A percentile compares a stretch with the other conserved stretches of the same genome.
phyloP scores from a whole-genome alignment of 2,329 filamentous ascomycete genomes.

The Pseudocercospora vitis region DNA sequence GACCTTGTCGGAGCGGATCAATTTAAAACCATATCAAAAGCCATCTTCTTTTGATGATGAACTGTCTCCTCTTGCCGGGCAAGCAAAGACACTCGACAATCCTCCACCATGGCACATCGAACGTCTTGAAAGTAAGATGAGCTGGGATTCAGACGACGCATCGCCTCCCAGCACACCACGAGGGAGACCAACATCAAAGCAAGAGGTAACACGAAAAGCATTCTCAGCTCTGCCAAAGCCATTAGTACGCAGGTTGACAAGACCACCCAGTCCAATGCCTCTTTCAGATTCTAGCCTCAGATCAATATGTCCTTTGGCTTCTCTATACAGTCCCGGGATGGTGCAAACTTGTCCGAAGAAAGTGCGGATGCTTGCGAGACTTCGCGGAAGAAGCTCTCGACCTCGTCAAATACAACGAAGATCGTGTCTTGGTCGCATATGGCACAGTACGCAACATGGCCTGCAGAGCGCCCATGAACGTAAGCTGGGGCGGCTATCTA shows the following conservation, averaged over 20 bases:
- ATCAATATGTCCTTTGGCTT: neutral
- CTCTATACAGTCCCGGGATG: neutral
- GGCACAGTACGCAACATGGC: neutral
- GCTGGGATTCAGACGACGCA: slow-evolving; percentile 7
- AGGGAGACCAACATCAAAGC: neutral
- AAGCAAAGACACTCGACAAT: slow-evolving; percentile 14
- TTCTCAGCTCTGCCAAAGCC: neutral
- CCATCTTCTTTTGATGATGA: slow-evolving; percentile 8
- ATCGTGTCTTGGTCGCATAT: neutral
- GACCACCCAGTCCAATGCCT: slow-evolving; percentile 4
- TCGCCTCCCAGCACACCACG: neutral
- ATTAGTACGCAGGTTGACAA: slow-evolving; percentile 2
- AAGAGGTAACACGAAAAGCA: neutral
- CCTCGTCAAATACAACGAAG: neutral
- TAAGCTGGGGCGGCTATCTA: neutral
- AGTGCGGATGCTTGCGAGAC: neutral
- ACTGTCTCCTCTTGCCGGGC: slow-evolving; percentile 4
- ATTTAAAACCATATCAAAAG: slow-evolving; percentile 5
- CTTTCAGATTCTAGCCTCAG: neutral
- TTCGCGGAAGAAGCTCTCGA: neutral
- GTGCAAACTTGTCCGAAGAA: too few relatives aligned
- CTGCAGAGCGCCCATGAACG: neutral
- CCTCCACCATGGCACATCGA: slow-evolving; percentile 15
- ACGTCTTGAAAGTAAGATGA: slow-evolving; percentile 3
- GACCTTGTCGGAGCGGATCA: neutral